Percentiles rank a stretch among this genome's conserved stretches.
These are phyloP conservation scores for Ophioceras dolichostomum DNA, from an alignment of 2,329 filamentous ascomycete species.

Conservation along the genomic window DNA sequence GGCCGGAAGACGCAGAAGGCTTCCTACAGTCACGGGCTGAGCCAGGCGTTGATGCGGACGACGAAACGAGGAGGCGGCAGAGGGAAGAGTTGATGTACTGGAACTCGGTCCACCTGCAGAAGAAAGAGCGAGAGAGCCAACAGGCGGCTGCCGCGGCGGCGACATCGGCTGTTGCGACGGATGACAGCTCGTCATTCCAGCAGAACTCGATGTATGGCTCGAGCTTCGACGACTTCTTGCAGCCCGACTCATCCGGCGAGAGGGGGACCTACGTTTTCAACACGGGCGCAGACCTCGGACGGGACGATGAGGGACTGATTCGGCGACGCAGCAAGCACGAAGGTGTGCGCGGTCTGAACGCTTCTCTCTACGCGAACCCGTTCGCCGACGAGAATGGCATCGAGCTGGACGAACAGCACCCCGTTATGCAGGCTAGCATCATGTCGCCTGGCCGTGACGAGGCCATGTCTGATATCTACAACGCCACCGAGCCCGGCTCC, in stretches of 20 bases:
- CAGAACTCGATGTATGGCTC: conserved; percentile 15
- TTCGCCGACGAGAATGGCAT: conserved; percentile 46
- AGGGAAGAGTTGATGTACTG: conserved; percentile 55
- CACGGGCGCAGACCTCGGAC: conserved; percentile 33
- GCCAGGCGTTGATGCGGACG: conserved; percentile 46
- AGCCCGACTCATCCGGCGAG: conserved; percentile 35
- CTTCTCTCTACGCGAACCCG: conserved; percentile 41
- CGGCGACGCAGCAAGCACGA: conserved; percentile 29
- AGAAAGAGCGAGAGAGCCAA: conserved; percentile 23
- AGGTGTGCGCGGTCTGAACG: conserved; percentile 30
- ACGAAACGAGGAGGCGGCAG: conserved; percentile 46
- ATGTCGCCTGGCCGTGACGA: conserved; percentile 34
- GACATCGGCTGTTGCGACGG: conserved; percentile 7
- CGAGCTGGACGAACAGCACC: conserved; percentile 32
- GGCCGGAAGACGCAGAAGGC: conserved; percentile 53
- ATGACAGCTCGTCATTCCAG: conserved; percentile 7
- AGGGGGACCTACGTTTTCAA: conserved; percentile 46
- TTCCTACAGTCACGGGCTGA: conserved; percentile 42
- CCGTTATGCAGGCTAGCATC: conserved; percentile 19
- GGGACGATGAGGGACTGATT: conserved; percentile 28
- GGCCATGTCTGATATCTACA: conserved; percentile 36
- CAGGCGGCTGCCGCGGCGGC: background rate
- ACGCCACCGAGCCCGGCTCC: conserved; percentile 28
- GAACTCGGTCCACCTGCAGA: conserved; percentile 43
- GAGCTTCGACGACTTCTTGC: conserved; percentile 48